Base-by-base conservation (phyloP, 2,329 filamentous ascomycete species). In the Celoporthe dispersa region DNA sequence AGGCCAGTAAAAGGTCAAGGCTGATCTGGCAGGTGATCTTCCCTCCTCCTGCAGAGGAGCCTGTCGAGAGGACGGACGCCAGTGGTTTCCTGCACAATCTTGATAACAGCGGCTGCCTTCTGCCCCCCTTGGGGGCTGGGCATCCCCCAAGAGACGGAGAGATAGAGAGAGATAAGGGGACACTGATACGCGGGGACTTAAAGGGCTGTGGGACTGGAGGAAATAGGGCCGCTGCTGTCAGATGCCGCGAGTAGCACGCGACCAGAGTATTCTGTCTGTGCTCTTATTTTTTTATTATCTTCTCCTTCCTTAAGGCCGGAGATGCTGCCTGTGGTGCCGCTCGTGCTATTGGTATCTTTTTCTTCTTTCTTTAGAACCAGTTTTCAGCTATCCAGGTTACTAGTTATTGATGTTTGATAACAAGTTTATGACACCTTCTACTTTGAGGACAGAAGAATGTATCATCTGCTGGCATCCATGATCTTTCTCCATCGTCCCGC, bases 381-480 rank as follows among this genome's bases (percentile, higher is more conserved):
- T 48, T 25, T 33, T 63, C 14, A 22, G 16, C 14, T 19, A 19
- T 31, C 12, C 14, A 33, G 53, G 14, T 57, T n/a, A 28, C 51
- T 55, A 19, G 6, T 48, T 22, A 19, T 14, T 28, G 25, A 11
- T 28, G 12, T 28, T 31, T 25, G 55, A 60, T 66, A 65, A 64
- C 55, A 37, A 68, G 37, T 44, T 48, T 28, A 37, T 62, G 63
- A 33, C 55, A 71, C 69, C 69, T 71, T 71, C 69, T 71, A 55
- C 37, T 63, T 71, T 57, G 63, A 71, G 69, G 39, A 41, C 44
- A 19, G 22, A 16, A 57, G 53, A 28, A 25, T 28, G n/a, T 14
- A 55, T 28, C 14, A 16, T 28, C 4, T 31, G 53, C 28, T n/a
- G 19, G 28, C 12, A 16, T n/a, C 44, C 16, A 31, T 22, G 5